Evolutionary conservation across 2,329 filamentous ascomycete species (phyloP), one percentile per base, ranked within the genome.

Genomic region (Penicillium sp.): DNA sequence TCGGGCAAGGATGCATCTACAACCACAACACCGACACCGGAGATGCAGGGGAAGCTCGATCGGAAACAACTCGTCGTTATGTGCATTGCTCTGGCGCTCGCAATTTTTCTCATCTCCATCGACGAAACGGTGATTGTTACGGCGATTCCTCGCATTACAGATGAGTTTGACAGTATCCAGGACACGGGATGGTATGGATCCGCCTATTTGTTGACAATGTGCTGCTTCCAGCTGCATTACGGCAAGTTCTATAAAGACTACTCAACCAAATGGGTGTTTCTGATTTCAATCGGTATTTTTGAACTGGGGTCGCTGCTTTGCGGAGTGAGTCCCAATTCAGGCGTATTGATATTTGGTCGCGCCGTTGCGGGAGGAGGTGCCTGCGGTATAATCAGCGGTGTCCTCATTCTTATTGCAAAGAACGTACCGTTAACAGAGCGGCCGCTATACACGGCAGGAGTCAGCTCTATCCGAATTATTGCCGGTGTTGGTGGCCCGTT

Each of bases 221-320:
- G 33, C 16, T 6, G 7, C 16, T 38, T 38, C 16, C 33, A 38
- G 16, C 33, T 38, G 7, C 3, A 11, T 38, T 38, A 11, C 14
- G 33, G 33, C 33, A 38, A 38, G 16, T 11, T 38, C 8, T 38
- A 38, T 16, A 11, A 5, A 11, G 8, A 11, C 33, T 38, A 38
- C 33, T 11, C 7, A 6, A 38, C 33, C 33, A 38, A 38, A 38
- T 38, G 33, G 33, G 33, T 38, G 3, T 38, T 38, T 38, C 33
- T 38, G 4, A 14, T 38, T 11, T 4, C 5, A 6, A 11, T 38
- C 7, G 33, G 33, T 4, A 38, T 38, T 14, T 38, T 38, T 14
- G 33, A 38, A 14, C 33, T 38, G 68, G 65, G 43, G 23, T 46
- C 43, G 5, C 6, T 46, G 20, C 3, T 46, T 12, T 46, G 43